phyloP scores from a whole-genome alignment of 202 grass and related monocot species.

The Panicum hallii region DNA sequence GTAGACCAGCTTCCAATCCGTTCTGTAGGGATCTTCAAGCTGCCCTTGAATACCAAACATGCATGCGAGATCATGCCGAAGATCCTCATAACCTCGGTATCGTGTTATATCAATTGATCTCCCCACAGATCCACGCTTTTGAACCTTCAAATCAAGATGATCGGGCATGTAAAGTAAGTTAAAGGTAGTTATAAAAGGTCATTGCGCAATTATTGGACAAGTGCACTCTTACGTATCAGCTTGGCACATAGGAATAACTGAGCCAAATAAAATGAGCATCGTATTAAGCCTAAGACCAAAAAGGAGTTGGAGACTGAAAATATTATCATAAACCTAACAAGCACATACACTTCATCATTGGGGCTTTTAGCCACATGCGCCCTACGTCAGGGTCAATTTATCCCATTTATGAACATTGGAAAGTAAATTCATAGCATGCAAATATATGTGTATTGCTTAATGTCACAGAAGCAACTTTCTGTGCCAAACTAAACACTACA shows the following conservation, averaged over 20 bases:
- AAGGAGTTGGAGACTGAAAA: not conserved
- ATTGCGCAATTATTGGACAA: not conserved
- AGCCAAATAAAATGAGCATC: constrained; percentile 11
- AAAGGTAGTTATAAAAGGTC: not conserved
- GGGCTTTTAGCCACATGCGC: not conserved
- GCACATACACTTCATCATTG: constrained; percentile 1
- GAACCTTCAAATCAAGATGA: constrained; percentile 67
- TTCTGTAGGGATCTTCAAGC: constrained; percentile 85
- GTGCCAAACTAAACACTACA: not conserved
- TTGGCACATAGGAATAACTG: not conserved
- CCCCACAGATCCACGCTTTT: constrained; percentile 97
- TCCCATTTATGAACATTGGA: not conserved
- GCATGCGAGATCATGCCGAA: constrained; percentile 84
- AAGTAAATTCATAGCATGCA: not conserved
- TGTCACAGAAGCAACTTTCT: constrained; percentile 13
- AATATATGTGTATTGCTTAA: not conserved
- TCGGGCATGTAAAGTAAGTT: constrained; percentile 15
- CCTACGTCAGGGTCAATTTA: not conserved
- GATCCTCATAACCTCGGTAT: constrained; percentile 87
- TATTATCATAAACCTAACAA: constrained; percentile 7
- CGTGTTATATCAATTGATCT: constrained; percentile 94
- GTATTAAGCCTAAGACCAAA: not conserved
- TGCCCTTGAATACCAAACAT: constrained; percentile 99
- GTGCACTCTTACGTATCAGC: not conserved
- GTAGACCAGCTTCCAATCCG: constrained; percentile 98